Evolutionary conservation across 2,329 filamentous ascomycete species (phyloP), one percentile per base, ranked within the genome.

Genomic region (Cercospora citrullina): DNA sequence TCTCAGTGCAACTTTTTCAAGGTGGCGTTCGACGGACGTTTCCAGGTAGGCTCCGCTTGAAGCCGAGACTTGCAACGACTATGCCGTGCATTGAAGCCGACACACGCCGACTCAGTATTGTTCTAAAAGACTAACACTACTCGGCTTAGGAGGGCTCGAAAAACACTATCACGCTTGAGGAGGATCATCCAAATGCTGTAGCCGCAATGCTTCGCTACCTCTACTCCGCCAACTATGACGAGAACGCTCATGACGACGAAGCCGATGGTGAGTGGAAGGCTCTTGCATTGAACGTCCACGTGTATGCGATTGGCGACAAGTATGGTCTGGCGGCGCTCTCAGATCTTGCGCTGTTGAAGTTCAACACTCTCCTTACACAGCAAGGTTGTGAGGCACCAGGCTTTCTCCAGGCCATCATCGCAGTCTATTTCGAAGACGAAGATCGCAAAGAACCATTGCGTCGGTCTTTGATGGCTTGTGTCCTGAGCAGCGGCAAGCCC

Each of bases 1-100:
- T 2, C 66, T 14, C 69, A 71, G 18, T 76, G 72, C 10, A 65
- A 71, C 1, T 76, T 70, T 65, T 75, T 77, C 51, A 60, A 64
- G 5, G 67, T 67, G 14, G 72, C 74, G 0, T 75, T 72, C 51
- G 64, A 69, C n/a, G 69, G 67, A 7, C 23, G 60, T 3, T 75
- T 70, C 68, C 71, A 72, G 67, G 70, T 67, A 33, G 21, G 60
- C 48, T 28, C 48, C 6, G 28, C 5, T 14, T 10, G 10, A 14
- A 10, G 6, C 4, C 21, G n/a, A n/a, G n/a, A n/a, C n/a, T n/a
- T n/a, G n/a, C n/a, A n/a, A n/a, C n/a, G n/a, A n/a, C n/a, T n/a
- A n/a, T n/a, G n/a, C n/a, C n/a, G n/a, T n/a, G n/a, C n/a, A n/a
- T n/a, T n/a, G n/a, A n/a, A n/a, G n/a, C n/a, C n/a, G n/a, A n/a